These are phyloP conservation scores for Emiliania huxleyi DNA, from an alignment of 78 protist species.

Conservation along the genomic window DNA sequence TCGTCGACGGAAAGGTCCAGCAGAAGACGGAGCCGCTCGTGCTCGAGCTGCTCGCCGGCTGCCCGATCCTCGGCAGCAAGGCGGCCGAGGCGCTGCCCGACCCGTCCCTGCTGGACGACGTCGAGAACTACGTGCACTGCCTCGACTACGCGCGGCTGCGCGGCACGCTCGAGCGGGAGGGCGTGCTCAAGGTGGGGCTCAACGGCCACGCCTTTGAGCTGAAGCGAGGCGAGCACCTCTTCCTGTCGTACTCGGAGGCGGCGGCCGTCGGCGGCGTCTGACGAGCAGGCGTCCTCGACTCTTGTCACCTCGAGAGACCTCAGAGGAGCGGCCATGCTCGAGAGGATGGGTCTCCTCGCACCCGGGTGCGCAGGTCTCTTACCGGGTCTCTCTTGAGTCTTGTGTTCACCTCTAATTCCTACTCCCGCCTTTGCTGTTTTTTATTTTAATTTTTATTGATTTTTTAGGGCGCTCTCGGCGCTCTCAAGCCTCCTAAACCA, in stretches of 20 bases:
- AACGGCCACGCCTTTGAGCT: not conserved
- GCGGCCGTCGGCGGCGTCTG: no score
- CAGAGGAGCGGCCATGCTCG: no score
- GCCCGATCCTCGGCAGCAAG: not conserved
- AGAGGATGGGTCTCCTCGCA: no score
- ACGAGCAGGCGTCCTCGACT: no score
- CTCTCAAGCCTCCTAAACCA: no score
- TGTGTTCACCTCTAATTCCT: no score
- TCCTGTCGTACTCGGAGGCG: not conserved
- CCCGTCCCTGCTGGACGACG: not conserved
- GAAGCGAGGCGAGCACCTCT: not conserved
- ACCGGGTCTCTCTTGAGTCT: no score
- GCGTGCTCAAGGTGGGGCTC: not conserved
- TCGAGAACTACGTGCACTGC: not conserved
- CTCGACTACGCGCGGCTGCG: not conserved
- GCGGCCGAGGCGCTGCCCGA: not conserved
- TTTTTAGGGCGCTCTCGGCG: no score
- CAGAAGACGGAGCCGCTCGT: not conserved
- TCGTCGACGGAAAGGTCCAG: not conserved
- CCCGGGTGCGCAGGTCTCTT: no score
- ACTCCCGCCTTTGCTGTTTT: no score
- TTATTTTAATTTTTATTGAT: no score
- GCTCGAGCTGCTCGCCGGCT: not conserved
- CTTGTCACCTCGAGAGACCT: no score
- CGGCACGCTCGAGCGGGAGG: not conserved